A percentile compares a stretch with the other conserved stretches of the same genome.
These are phyloP conservation scores for Kwoniella dendrophila DNA, from an alignment of 768 basidiomycete species.

Conservation along the genomic window DNA sequence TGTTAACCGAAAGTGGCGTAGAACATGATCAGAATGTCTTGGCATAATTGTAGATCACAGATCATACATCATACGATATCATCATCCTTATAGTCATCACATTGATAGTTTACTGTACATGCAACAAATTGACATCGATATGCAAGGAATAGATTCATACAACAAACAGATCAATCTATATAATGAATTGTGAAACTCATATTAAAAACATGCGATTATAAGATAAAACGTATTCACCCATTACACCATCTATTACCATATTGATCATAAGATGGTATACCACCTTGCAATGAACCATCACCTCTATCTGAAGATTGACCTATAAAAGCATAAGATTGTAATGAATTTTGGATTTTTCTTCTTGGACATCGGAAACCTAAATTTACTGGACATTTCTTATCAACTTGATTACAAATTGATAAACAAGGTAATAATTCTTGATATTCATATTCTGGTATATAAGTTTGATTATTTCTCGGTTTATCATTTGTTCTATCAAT, in stretches of 20 bases:
- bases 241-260: constrained; percentile 53
- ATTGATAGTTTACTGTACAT: not conserved
- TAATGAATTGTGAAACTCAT: too few relatives aligned
- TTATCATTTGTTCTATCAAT: constrained; percentile 25
- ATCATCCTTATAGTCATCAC: too few relatives aligned
- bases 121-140: not conserved
- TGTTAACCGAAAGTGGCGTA: too few relatives aligned
- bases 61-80: too few relatives aligned
- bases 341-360: constrained; percentile 36
- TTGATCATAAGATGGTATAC: constrained; percentile 27
- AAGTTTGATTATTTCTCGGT: constrained; percentile 18
- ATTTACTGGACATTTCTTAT: constrained; percentile 54
- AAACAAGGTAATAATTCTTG: constrained; percentile 54
- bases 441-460: constrained; percentile 37
- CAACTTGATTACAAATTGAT: constrained; percentile 46
- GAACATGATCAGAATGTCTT: too few relatives aligned
- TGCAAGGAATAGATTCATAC: too few relatives aligned
- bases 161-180: too few relatives aligned
- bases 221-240: too few relatives aligned
- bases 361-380: constrained; percentile 53
- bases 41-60: too few relatives aligned
- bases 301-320: constrained; percentile 38
- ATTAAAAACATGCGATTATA: too few relatives aligned
- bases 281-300: constrained; percentile 31
- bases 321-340: constrained; percentile 47